phyloP scores from a whole-genome alignment of 306 rosid species.

The Acacia crassicarpa region DNA sequence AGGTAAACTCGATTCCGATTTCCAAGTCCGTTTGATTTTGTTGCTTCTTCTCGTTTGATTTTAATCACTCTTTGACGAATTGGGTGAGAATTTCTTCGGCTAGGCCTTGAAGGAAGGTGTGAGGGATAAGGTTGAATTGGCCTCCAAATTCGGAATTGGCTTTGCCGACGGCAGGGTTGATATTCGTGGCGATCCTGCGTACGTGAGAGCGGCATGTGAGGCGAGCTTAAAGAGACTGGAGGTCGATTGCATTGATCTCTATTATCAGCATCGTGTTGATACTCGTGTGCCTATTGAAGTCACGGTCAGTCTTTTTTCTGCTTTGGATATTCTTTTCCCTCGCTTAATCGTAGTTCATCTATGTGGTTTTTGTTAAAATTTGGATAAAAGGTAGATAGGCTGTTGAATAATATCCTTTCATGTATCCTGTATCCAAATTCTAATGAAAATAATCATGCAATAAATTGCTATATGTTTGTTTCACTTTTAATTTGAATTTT shows the following conservation, averaged over 20 bases:
- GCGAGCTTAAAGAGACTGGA: neutral
- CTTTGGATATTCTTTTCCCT: neutral
- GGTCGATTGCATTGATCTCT: constrained; percentile 56
- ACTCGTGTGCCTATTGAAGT: constrained; percentile 67
- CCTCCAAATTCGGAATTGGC: constrained; percentile 56
- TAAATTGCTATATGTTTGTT: neutral
- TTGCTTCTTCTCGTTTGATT: neutral
- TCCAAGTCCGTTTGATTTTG: neutral
- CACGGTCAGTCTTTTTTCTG: constrained; percentile 45
- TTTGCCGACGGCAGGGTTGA: constrained; percentile 2
- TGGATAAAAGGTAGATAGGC: neutral
- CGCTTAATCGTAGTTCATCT: neutral
- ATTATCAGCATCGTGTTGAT: constrained; percentile 75
- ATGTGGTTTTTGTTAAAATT: neutral
- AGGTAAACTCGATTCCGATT: constrained; percentile 7
- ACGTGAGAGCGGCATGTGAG: neutral
- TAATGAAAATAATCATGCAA: neutral
- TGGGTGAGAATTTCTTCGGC: neutral
- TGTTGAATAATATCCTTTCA: neutral
- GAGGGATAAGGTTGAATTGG: constrained; percentile 55
- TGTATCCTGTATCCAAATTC: neutral
- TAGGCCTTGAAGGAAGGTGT: constrained; percentile 48
- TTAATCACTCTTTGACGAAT: neutral
- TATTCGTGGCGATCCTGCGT: neutral
- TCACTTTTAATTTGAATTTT: neutral